Percentiles rank a stretch among this genome's conserved stretches.
Evolutionary conservation across 768 basidiomycete species (phyloP).

Genomic region (Calocybe gangraenosa): DNA sequence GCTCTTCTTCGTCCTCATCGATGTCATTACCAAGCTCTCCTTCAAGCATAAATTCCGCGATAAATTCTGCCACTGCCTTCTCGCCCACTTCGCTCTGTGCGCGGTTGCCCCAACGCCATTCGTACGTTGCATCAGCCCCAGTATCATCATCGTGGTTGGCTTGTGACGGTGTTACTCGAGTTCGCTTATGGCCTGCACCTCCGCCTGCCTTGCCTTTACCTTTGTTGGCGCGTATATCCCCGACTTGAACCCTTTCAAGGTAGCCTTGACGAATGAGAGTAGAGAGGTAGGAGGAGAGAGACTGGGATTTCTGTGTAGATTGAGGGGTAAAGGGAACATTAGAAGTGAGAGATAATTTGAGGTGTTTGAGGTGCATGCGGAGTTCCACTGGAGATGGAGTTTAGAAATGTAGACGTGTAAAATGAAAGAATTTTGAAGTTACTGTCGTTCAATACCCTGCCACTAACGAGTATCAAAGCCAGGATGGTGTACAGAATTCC

Average conservation of each 20-base stretch:
- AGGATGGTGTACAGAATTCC: constrained; percentile 83
- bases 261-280: constrained; percentile 68
- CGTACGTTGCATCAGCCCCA: constrained; percentile 36
- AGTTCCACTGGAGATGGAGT: constrained; percentile 55
- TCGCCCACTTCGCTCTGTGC: constrained; percentile 85
- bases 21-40: constrained; percentile 33
- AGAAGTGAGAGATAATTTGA: constrained; percentile 51
- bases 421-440: constrained; percentile 22
- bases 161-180: constrained; percentile 39
- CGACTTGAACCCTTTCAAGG: constrained; percentile 62
- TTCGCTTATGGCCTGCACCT: constrained; percentile 44
- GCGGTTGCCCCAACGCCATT: constrained; percentile 86
- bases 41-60: constrained; percentile 75
- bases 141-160: constrained; percentile 24
- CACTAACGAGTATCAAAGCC: constrained; percentile 78
- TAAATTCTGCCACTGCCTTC: constrained; percentile 64
- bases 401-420: neutral
- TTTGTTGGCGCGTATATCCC: constrained; percentile 29
- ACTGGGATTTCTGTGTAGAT: constrained; percentile 44
- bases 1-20: constrained; percentile 33
- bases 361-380: constrained; percentile 60
- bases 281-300: constrained; percentile 64
- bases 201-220: constrained; percentile 26
- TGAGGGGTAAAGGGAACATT: constrained; percentile 48
- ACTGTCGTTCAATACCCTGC: constrained; percentile 74